phyloP scores from a whole-genome alignment of 345 rosid genomes.

The Clarkia xantiana region DNA sequence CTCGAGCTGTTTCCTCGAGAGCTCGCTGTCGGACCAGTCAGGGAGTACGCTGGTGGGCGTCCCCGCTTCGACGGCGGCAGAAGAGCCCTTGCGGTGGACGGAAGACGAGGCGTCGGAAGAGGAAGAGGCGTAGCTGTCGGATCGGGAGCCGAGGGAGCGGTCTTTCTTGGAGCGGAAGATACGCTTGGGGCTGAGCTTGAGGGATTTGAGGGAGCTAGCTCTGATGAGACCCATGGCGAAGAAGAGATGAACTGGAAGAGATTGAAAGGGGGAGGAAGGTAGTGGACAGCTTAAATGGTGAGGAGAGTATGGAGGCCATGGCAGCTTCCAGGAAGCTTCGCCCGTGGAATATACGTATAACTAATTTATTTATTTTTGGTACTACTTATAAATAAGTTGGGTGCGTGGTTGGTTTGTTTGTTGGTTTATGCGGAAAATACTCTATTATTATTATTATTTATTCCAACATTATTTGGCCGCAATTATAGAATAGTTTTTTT shows the following conservation, averaged over 20 bases:
- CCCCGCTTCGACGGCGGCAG: conserved; percentile 2
- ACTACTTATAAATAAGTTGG: not conserved
- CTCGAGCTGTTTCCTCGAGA: conserved; percentile 42
- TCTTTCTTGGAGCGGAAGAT: conserved; percentile 36
- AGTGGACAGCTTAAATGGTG: conserved; percentile 36
- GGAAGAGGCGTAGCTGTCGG: conserved; percentile 30
- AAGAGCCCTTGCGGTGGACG: conserved; percentile 11
- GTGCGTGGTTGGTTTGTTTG: not conserved
- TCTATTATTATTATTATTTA: too few species aligned
- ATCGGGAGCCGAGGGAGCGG: conserved; percentile 27
- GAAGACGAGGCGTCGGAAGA: conserved; percentile 21
- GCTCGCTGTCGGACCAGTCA: conserved; percentile 29
- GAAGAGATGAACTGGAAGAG: not conserved
- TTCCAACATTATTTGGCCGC: too few species aligned
- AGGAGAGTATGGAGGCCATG: conserved; percentile 19
- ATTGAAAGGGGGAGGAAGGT: not conserved
- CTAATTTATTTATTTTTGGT: too few species aligned
- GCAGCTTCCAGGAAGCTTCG: conserved; percentile 90
- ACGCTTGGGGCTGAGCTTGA: conserved; percentile 46
- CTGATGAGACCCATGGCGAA: conserved; percentile 10
- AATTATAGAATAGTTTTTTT: too few species aligned
- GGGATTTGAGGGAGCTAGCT: conserved; percentile 29
- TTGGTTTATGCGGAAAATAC: not conserved
- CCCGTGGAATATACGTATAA: not conserved
- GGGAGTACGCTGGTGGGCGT: conserved; percentile 75